Percentiles rank a stretch among this genome's conserved stretches.
These are phyloP conservation scores for Trichoderma lentiforme DNA, from an alignment of 2,329 filamentous ascomycete genomes.

Conservation along the genomic window DNA sequence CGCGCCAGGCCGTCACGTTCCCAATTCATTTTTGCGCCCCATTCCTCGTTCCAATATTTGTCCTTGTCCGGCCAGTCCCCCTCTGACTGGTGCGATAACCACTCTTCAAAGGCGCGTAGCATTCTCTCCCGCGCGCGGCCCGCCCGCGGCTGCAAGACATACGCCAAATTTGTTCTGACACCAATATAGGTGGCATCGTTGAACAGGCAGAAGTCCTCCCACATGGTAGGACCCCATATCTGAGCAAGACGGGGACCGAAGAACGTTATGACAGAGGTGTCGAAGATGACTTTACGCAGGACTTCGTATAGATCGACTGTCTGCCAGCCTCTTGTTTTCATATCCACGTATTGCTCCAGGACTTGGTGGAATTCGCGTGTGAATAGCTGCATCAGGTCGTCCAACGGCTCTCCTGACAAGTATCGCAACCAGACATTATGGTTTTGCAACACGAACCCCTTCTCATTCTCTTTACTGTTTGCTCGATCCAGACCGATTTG, in stretches of 20 bases:
- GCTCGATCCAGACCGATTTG: neutral
- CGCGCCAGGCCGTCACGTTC: neutral
- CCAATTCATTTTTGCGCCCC: neutral
- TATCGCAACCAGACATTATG: conserved; percentile 2
- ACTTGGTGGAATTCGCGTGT: neutral
- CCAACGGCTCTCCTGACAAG: neutral
- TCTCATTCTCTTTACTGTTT: neutral
- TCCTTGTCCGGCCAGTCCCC: neutral
- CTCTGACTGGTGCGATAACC: neutral
- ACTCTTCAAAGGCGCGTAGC: conserved; percentile 6
- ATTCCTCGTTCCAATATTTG: conserved; percentile 2
- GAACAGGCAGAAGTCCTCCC: conserved; percentile 6
- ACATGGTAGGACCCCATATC: conserved; percentile 3
- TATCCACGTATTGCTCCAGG: neutral
- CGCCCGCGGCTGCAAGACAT: neutral
- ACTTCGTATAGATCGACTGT: neutral
- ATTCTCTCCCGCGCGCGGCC: neutral
- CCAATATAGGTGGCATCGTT: conserved; percentile 8
- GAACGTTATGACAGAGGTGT: neutral
- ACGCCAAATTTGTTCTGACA: neutral
- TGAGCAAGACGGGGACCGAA: conserved; percentile 1
- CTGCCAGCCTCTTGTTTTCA: neutral
- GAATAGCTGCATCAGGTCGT: neutral
- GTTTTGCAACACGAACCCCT: neutral
- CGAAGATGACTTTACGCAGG: neutral